Evolutionary conservation across 176 grass and related monocot species (phyloP).

Genomic region (Triticum timopheevii): DNA sequence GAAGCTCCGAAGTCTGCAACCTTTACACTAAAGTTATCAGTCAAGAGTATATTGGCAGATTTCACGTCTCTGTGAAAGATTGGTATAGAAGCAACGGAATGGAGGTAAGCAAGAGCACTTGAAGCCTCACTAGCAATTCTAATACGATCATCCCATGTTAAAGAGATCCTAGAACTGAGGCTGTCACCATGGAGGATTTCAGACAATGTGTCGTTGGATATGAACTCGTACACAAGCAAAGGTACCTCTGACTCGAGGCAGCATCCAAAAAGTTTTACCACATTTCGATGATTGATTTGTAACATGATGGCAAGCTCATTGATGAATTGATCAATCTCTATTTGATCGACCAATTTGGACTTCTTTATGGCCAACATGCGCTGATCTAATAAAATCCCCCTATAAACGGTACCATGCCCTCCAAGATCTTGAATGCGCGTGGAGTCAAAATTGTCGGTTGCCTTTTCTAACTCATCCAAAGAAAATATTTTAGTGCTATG

Average conservation of each 20-base stretch:
- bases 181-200: not conserved
- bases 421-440: not conserved
- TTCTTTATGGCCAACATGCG: not conserved
- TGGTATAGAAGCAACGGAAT: too few species aligned
- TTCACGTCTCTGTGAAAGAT: not conserved
- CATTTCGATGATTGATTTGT: not conserved
- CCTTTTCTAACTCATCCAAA: not conserved
- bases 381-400: not conserved
- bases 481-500: not conserved
- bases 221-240: not conserved
- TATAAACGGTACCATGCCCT: not conserved
- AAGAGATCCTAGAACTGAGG: not conserved
- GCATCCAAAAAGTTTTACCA: too few species aligned
- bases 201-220: not conserved
- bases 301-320: not conserved
- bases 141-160: not conserved
- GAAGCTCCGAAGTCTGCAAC: constrained; percentile 4
- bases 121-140: not conserved
- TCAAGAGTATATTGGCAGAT: not conserved
- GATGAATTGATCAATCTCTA: not conserved
- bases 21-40: not conserved
- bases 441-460: not conserved
- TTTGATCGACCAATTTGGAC: not conserved
- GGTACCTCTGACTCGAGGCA: too few species aligned
- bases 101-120: too few species aligned